phyloP scores from a whole-genome alignment of 1,139 yeast species.

The Saccharomyces hybrid region DNA sequence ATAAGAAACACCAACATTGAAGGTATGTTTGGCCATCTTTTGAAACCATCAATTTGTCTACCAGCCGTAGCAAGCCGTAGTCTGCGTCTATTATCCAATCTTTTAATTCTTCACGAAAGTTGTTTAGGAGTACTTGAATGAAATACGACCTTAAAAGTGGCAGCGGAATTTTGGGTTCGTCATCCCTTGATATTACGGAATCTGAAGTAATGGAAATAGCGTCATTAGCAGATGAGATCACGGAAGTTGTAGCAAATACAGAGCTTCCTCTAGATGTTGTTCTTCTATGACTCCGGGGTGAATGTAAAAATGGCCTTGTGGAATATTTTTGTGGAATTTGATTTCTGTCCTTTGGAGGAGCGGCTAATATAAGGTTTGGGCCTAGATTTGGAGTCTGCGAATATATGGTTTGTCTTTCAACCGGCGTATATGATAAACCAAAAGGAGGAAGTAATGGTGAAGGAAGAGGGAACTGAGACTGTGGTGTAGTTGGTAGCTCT shows the following conservation, averaged over 20 bases:
- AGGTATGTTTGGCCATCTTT: conserved; percentile 13
- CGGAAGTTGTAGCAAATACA: conserved; percentile 11
- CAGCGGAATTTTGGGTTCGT: conserved; percentile 10
- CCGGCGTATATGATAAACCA: conserved; percentile 5
- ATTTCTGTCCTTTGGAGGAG: background rate
- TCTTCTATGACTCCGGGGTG: background rate
- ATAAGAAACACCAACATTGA: conserved; percentile 24
- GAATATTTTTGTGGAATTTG: background rate
- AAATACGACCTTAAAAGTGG: conserved; percentile 25
- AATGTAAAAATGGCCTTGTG: background rate
- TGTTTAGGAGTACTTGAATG: conserved; percentile 19
- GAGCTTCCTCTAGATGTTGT: conserved; percentile 10
- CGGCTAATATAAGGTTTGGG: background rate
- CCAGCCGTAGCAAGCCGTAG: conserved; percentile 27
- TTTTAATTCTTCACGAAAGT: conserved; percentile 11
- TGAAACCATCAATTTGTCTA: conserved; percentile 25
- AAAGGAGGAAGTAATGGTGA: background rate
- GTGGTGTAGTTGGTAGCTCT: background rate
- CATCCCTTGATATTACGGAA: conserved; percentile 5
- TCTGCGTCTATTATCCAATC: conserved; percentile 23
- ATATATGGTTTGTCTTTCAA: background rate
- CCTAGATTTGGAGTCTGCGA: background rate
- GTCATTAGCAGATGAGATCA: conserved; percentile 13
- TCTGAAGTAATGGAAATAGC: conserved; percentile 3
- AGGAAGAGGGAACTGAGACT: background rate